Evolutionary conservation across 2,329 filamentous ascomycete species (phyloP).

Genomic region (Cadophora sp.): DNA sequence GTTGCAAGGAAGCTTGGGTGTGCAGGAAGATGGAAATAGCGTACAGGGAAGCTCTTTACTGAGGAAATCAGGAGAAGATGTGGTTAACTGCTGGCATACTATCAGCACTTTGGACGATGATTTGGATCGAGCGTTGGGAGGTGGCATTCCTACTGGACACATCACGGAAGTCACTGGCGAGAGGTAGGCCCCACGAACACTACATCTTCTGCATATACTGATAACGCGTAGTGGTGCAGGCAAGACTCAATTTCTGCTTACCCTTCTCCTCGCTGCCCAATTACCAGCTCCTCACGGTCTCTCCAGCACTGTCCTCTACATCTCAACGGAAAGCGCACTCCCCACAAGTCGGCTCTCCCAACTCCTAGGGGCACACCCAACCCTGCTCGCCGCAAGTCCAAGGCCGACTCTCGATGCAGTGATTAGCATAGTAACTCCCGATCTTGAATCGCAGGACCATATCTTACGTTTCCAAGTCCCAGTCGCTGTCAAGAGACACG

Average conservation of each 20-base stretch:
- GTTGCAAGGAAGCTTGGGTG: slow-evolving; percentile 63
- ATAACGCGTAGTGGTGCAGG: slow-evolving; percentile 71
- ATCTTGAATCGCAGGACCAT: slow-evolving; percentile 94
- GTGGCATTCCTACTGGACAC: slow-evolving; percentile 81
- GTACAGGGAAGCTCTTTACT: slow-evolving; percentile 27
- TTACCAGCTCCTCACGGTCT: slow-evolving; percentile 76
- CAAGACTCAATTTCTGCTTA: slow-evolving; percentile 93
- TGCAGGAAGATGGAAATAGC: slow-evolving; percentile 25
- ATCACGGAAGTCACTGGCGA: slow-evolving; percentile 92
- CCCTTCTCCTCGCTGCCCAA: slow-evolving; percentile 83
- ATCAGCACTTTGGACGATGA: slow-evolving; percentile 83
- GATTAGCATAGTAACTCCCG: slow-evolving; percentile 81
- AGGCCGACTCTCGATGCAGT: slow-evolving; percentile 76
- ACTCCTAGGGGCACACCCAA: slow-evolving; percentile 72
- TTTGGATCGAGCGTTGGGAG: slow-evolving; percentile 75
- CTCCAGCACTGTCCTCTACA: slow-evolving; percentile 81
- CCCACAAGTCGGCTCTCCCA: slow-evolving; percentile 83
- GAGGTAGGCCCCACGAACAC: slow-evolving; percentile 58
- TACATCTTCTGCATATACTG: slow-evolving; percentile 26
- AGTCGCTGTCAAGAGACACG: slow-evolving; percentile 76
- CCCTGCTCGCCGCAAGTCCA: slow-evolving; percentile 54
- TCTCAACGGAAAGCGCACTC: slow-evolving; percentile 89
- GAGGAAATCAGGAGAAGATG: slow-evolving; percentile 46
- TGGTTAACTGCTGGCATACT: slow-evolving; percentile 54
- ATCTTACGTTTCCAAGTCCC: slow-evolving; percentile 93